phyloP scores from a whole-genome alignment of 352 stramenopile species.

The Pythium aquatile region DNA sequence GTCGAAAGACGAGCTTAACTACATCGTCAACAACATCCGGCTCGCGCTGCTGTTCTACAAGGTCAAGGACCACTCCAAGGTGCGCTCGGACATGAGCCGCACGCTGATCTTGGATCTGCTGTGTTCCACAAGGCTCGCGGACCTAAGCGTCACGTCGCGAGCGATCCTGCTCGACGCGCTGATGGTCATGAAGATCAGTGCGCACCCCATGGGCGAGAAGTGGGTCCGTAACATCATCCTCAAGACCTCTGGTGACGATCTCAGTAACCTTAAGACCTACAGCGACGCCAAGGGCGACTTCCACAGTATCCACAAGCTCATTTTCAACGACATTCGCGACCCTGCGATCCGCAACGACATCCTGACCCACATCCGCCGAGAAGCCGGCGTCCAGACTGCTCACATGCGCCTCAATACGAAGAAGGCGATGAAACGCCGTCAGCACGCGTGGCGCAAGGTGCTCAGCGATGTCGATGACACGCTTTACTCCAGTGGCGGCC shows the following conservation, averaged over 20 bases:
- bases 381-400: conserved; percentile 93
- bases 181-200: conserved; percentile 97
- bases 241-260: conserved; percentile 94
- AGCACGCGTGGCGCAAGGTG: conserved; percentile 97
- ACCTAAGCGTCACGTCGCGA: conserved; percentile 91
- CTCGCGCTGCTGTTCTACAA: conserved; percentile 98
- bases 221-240: conserved; percentile 97
- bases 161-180: conserved; percentile 95
- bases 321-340: conserved; percentile 96
- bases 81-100: conserved; percentile 78
- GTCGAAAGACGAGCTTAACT: conserved; percentile 96
- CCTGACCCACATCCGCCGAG: conserved; percentile 93
- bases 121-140: conserved; percentile 89
- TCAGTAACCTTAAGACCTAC: conserved; percentile 96
- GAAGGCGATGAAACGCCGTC: conserved; percentile 64
- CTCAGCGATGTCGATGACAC: conserved; percentile 99
- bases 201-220: conserved; percentile 91
- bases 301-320: conserved; percentile 97
- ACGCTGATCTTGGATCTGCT: conserved; percentile 95
- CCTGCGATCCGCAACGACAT: conserved; percentile 90
- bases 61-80: conserved; percentile 91
- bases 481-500: conserved; percentile 93
- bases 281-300: conserved; percentile 97
- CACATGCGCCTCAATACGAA: conserved; percentile 92
- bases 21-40: conserved; percentile 93